Evolutionary conservation across 2,329 filamentous ascomycete genomes (phyloP), one percentile per base, ranked within the genome.

Genomic region (Elsinoe ampelina): DNA sequence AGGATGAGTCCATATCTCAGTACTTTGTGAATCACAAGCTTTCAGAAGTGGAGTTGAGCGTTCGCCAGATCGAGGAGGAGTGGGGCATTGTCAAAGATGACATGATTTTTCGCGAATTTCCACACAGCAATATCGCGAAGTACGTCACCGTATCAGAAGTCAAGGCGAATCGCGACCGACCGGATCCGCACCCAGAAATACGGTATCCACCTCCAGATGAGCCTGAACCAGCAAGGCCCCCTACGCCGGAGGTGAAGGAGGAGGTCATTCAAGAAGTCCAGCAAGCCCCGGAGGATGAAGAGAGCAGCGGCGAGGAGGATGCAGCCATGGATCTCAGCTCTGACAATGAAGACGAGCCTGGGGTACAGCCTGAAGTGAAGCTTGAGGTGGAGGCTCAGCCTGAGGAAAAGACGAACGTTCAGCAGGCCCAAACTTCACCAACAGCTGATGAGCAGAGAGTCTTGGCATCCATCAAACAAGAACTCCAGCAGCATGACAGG

Each of bases 41-140:
- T 1, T 70, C 75, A 15, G 72, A 77, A 58, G 71, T 72, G 13
- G 68, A 72, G 56, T 62, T 74, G 35, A 73, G 75, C 59, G 72
- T 80, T 13, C 68, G 74, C 56, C 72, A 79, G 58, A 78, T 75
- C 0, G 32, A 42, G n/a, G 71, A 75, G 36, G 68, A 72, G 19
- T 80, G 78, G 78, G 63, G 73, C 2, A 67, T 70, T n/a, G 69
- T 78, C 52, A 74, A 74, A 61, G 66, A 74, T 54, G 77, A 79
- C 57, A 72, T 77, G 1, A 73, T 77, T 13, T 80, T 79, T 60
- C 67, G 71, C 5, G 69, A 74, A 4, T 76, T 79, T 52, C 66
- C 64, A 2, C 65, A 73, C n/a, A 72, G 72, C 58, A 19, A 42
- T 15, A 26, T 15, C 12, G 69, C 70, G 57, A 64, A 70, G 5